Evolutionary conservation across 495 filamentous ascomycete genomes (phyloP), one percentile per base, ranked within the genome.

Genomic region (Margaritispora aquatica): DNA sequence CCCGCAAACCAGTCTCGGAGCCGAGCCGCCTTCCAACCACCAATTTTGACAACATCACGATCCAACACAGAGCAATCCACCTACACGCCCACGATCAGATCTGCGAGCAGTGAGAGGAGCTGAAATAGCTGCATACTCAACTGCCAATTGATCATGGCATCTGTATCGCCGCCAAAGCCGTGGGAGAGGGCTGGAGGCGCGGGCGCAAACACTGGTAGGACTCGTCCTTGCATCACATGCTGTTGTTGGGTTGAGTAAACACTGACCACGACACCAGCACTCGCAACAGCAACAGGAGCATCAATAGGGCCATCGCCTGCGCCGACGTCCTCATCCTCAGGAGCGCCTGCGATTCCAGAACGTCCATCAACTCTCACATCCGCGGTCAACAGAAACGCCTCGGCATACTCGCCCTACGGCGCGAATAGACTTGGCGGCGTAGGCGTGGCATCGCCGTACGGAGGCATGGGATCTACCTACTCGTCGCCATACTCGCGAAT

Each of bases 91-190:
- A 47, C 49, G 34, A 53, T 31, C 46, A 59, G 36, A 2, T 21
- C 4, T 44, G 4, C 38, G 38, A 20, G 15, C 2, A 44, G 24
- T 17, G 21, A 7, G 26, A 54, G 56, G 19, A 13, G n/a, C 22
- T 15, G 2, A 31, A 55, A 20, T n/a, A 17, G 51, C 26, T 56
- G 4, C 17, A 2, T 3, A 44, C 15, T 10, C 3, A 3, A 8
- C 38, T 13, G 27, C 27, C 9, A 20, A 57, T 19, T 11, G 17
- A 55, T 20, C 10, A 68, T 68, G 65, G 49, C 65, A 17, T 58
- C 57, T 15, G 57, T 58, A 55, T 93, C 92, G 74, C 93, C 93
- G 65, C 93, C 93, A 34, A 97, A 97, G 75, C 93, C 93, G 20
- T 97, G 93, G 93, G 93, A 97, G 75, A 83, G 85, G 70, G 80